Conservation (phyloP, 257 asterid species). For the Striga asiatica region DNA sequence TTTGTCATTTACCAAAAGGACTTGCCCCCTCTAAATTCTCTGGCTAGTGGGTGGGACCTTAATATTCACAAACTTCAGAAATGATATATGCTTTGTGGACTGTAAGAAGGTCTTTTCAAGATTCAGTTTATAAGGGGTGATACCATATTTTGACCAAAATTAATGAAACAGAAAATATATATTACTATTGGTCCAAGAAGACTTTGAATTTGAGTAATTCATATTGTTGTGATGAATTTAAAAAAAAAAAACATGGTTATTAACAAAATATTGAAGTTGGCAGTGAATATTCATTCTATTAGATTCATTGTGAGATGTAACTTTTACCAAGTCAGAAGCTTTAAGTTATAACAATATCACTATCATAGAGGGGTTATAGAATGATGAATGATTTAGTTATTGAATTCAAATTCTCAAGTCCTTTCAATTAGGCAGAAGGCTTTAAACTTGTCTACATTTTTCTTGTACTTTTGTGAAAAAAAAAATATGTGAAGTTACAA, state of each 20-base stretch:
- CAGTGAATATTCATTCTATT: constrained; percentile 6
- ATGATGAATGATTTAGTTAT: not conserved
- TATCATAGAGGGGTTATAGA: not conserved
- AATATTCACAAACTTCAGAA: constrained; percentile 10
- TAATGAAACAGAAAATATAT: constrained; percentile 1
- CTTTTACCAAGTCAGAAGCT: no score
- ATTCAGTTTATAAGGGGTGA: constrained; percentile 23
- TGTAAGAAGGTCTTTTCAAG: constrained; percentile 5
- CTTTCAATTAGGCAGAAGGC: constrained; percentile 15
- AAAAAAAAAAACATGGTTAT: not conserved
- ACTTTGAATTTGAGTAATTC: not conserved
- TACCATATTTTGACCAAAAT: no score
- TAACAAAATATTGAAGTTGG: not conserved
- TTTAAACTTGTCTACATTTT: constrained; percentile 1
- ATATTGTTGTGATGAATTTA: no score
- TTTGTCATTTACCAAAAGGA: constrained; percentile 35
- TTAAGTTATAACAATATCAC: not conserved
- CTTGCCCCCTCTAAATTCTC: constrained; percentile 21
- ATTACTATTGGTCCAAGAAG: not conserved
- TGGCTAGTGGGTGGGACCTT: constrained; percentile 30
- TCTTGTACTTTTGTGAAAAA: constrained; percentile 9
- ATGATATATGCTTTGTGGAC: constrained; percentile 16
- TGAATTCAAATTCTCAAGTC: constrained; percentile 4
- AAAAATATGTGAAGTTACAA: constrained; percentile 12
- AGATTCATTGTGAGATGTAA: not conserved